Percentiles rank a stretch among this genome's conserved stretches.
phyloP scores from a whole-genome alignment of 2,329 filamentous ascomycete species.

The Mycogone perniciosa region DNA sequence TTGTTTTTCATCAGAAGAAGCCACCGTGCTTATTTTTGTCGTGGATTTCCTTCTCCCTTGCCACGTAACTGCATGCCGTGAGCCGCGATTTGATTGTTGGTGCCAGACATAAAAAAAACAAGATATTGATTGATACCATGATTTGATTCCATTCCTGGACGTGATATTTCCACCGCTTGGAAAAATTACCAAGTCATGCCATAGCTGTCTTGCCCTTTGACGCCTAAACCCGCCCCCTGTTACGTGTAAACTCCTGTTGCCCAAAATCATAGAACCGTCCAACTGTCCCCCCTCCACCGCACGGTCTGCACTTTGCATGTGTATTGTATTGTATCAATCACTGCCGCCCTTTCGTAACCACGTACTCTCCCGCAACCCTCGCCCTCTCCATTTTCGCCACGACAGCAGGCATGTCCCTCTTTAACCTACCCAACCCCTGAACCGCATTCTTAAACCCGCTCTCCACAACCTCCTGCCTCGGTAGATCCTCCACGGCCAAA shows the following conservation, averaged over 20 bases:
- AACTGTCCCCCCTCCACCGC: neutral
- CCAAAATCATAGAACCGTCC: neutral
- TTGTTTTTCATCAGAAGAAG: neutral
- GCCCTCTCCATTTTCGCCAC: conserved; percentile 62
- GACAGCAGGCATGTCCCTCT: conserved; percentile 54
- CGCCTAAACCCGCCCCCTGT: neutral
- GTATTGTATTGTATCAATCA: neutral
- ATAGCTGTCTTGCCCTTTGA: neutral
- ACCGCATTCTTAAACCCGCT: conserved; percentile 41
- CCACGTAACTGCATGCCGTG: neutral
- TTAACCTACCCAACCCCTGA: conserved; percentile 44
- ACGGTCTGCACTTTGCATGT: too few species aligned
- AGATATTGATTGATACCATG: neutral
- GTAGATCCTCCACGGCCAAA: conserved; percentile 31
- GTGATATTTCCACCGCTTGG: neutral
- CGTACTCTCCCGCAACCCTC: conserved; percentile 52
- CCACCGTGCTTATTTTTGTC: neutral
- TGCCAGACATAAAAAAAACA: neutral
- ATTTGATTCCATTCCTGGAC: neutral
- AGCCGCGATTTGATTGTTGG: neutral
- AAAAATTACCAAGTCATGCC: neutral
- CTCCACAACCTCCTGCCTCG: conserved; percentile 41
- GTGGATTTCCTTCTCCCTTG: neutral
- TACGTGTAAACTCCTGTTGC: neutral
- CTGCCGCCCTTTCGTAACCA: conserved; percentile 28